Base-by-base conservation (phyloP, 352 stramenopile genomes). In the Phytophthora sojae region DNA sequence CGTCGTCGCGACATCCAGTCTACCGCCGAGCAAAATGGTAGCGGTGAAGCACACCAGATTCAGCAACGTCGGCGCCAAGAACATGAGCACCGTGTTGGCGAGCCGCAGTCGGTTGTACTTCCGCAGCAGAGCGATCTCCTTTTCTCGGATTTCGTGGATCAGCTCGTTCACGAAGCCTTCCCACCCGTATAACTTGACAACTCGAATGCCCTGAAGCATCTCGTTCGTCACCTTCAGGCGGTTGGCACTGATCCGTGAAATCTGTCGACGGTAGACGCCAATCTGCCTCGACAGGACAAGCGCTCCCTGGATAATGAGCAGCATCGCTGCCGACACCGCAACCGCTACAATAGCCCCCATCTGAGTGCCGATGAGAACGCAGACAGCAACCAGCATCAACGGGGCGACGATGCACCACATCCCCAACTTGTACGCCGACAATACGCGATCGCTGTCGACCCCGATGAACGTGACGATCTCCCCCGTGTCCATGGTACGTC, bases 201-300 rank as follows among this genome's bases (percentile, higher is more conserved):
- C 88, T 35, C 90, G 80, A 51, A 98, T 94, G 1, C 93, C 95
- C 17, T 88, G 71, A 1, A 99, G 76, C 42, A 97, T 89, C 73
- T 98, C 95, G 69, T 94, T 97, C 23, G 96, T 94, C 60, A 97
- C 80, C 67, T 98, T 96, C 7, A 99, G 83, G 6, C 96, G 82
- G 12, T 90, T 75, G 1, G 71, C 75, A 6, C 95, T 86, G 23
- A 72, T 55, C 4, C 35, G 52, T 0, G 75, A 64, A 2, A 80
- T 60, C 7, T 53, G 42, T 4, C 57, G 64, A 12, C 71, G 76
- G 7, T 67, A 57, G 8, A 50, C n/a, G 6, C 64, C 71, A 25
- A 73, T 70, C 2, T 47, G 7, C 49, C 45, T 54, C 8, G 56
- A 64, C 25, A 57, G 50, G 14, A 25, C 37, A 2, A 62, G 37